Base-by-base conservation (phyloP, 2,329 filamentous ascomycete genomes). In the Aspergillus sp. region DNA sequence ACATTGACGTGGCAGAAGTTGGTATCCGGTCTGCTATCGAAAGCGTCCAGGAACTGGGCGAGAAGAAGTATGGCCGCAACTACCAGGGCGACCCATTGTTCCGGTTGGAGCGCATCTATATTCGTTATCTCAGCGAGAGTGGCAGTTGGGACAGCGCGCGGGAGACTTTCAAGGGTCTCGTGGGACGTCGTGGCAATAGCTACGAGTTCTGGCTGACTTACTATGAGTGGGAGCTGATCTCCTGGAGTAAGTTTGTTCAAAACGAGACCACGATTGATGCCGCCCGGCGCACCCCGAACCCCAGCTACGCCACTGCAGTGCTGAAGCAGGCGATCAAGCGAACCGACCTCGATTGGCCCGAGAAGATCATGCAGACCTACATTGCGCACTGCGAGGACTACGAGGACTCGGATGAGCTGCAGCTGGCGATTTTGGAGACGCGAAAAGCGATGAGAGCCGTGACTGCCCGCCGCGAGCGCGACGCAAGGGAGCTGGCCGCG, bases 171-270 rank as follows among this genome's bases (percentile, higher is more conserved):
- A 87, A 90, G 65, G 85, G 86, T 17, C 82, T 98, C 30, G 84
- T 85, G 21, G 80, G 85, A n/a, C 81, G 84, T 17, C 87, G 92
- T 58, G 87, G 88, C 30, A 86, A 92, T 67, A 93, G 88, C 67
- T 92, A 93, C 71, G 92, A 97, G 69, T 98, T 98, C 74, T 99
- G 95, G 95, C 84, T 93, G 58, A 87, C 89, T 47, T 97, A 92
- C 76, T 97, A 97, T 76, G 83, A 89, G 56, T 98, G 92, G 90
- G 95, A 98, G 77, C 89, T 98, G 83, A 83, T 90, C 60, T 79
- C 83, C n/a, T 88, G 86, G 84, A 81, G 82, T 60, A 84, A 82
- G 63, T 82, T 86, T 60, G 81, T 82, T 2, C 80, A 84, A 52
- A 78, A 79, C 9, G 84, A 83, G 55, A 76, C 78, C 30, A 82